phyloP scores from a whole-genome alignment of 2,329 filamentous ascomycete species.

The Beauveria australis region DNA sequence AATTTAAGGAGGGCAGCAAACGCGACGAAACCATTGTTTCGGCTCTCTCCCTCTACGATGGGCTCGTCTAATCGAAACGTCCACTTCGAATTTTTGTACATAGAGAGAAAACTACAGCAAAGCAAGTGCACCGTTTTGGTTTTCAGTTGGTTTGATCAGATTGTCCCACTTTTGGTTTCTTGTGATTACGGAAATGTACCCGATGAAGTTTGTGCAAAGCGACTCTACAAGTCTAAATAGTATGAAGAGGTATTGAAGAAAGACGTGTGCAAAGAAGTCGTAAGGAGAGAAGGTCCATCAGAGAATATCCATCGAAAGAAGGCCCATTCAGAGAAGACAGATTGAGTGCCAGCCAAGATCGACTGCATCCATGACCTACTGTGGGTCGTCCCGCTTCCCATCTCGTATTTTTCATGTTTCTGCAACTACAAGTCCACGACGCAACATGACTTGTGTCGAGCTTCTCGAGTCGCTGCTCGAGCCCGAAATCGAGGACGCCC shows the following conservation, averaged over 20 bases:
- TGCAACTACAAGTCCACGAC: background rate
- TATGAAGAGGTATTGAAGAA: too few species aligned
- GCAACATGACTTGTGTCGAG: background rate
- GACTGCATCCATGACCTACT: too few species aligned
- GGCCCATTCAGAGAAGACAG: too few species aligned
- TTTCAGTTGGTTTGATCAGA: background rate
- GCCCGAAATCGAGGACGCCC: slow-evolving; percentile 38
- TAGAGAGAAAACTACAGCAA: slow-evolving; percentile 5
- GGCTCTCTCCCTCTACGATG: slow-evolving; percentile 91
- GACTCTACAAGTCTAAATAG: too few species aligned
- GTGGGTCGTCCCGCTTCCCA: background rate
- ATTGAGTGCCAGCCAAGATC: too few species aligned
- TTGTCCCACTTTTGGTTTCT: background rate
- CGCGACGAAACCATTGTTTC: slow-evolving; percentile 98
- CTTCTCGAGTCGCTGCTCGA: slow-evolving; percentile 27
- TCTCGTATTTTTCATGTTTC: background rate
- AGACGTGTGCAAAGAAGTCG: too few species aligned
- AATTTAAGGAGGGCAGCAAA: slow-evolving; percentile 99
- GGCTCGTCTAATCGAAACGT: slow-evolving; percentile 57
- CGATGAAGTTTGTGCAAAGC: too few species aligned
- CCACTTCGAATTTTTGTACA: slow-evolving; percentile 1
- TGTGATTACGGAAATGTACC: background rate
- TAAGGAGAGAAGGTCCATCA: too few species aligned
- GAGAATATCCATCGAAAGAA: too few species aligned
- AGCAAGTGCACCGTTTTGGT: slow-evolving; percentile 3